A percentile compares a stretch with the other conserved stretches of the same genome.
These are phyloP conservation scores for Hypomyces rosellus DNA, from an alignment of 2,329 filamentous ascomycete species.

Conservation along the genomic window DNA sequence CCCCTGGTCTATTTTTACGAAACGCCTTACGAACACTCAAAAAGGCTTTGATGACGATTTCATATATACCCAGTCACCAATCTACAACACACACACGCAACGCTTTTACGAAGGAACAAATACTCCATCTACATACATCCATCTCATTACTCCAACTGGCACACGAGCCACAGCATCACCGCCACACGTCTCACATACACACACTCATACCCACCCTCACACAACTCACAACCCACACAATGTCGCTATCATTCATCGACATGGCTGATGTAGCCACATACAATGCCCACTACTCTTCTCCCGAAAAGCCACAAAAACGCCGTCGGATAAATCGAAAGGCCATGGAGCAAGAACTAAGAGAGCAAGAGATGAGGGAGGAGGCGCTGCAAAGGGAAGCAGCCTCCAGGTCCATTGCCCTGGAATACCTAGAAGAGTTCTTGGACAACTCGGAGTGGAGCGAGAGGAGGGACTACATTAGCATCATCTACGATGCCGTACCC, in stretches of 20 bases:
- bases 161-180: not conserved
- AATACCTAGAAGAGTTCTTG: constrained; percentile 28
- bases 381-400: constrained; percentile 17
- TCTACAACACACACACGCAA: too few species aligned
- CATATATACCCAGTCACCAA: too few species aligned
- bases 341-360: not conserved
- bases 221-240: not conserved
- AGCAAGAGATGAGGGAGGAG: not conserved
- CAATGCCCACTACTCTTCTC: not conserved
- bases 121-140: too few species aligned
- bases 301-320: not conserved
- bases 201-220: not conserved
- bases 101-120: too few species aligned
- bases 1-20: too few species aligned
- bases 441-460: constrained; percentile 23
- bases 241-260: not conserved
- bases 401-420: constrained; percentile 24
- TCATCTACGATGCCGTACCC: constrained; percentile 28
- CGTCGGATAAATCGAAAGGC: not conserved
- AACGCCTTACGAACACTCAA: too few species aligned
- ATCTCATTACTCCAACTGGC: not conserved
- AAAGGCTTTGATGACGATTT: too few species aligned
- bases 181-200: not conserved
- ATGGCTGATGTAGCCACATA: too few species aligned
- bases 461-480: constrained; percentile 27